Base-by-base conservation (phyloP, 225 moss, liverwort and hornwort genomes). In the Anthoceros angustus region DNA sequence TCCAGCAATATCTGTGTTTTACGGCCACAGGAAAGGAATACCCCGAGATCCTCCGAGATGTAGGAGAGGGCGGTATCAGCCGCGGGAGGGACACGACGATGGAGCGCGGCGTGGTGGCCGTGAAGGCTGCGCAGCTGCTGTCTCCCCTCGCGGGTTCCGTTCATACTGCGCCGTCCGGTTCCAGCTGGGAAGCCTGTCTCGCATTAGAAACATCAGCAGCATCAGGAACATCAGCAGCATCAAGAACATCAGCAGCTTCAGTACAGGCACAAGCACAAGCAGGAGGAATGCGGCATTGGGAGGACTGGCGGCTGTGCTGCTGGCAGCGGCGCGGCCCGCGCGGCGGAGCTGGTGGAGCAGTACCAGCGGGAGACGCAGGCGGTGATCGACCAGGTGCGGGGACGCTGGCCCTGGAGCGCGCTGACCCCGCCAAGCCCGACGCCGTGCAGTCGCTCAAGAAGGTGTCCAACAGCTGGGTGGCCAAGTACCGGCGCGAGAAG, bases 381-480 rank as follows among this genome's bases (percentile, higher is more conserved):
- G 0, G 91, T 91, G 69, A 98, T 98, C 46, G 88, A 89, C 24
- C 86, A 85, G 77, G 88, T 98, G 68, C 85, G 84, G 71, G 72
- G 65, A 95, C 95, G 25, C 76, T 95, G 65, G 74, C 77, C 41
- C 74, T 95, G 70, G 91, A 91, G 60, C 91, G 91, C 82, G 76
- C 74, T 9, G 95, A 95, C 75, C 95, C 95, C 7, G 70, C 46
- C 63, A 95, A 91, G 74, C 76, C 84, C 9, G 84, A 76, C 23
- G 91, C 91, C 8, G 95, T 98, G 70, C 86, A 88, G 12, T 77
- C 70, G 42, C 63, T 98, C 74, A 78, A 91, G 64, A 85, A 84
- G 78, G 70, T 78, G n/a, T 88, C 88, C n/a, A 98, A 91, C 73
- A 88, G 84, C 9, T 98, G 95, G 95, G 91, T 98, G 25, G 95